Evolutionary conservation across 768 basidiomycete species (phyloP).

Genomic region (Terana coerulea): DNA sequence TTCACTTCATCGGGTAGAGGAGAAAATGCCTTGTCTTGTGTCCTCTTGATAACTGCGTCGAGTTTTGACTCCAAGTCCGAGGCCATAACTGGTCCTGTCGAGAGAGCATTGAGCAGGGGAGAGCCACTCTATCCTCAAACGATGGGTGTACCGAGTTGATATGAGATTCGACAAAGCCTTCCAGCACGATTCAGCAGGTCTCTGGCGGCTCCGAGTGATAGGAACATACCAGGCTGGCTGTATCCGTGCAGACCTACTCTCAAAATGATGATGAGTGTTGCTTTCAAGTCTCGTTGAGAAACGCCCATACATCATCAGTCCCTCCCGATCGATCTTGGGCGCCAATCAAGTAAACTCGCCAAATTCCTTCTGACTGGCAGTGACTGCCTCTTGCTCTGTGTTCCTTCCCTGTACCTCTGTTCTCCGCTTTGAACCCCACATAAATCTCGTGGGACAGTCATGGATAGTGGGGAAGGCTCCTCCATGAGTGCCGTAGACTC

Average conservation of each 20-base stretch:
- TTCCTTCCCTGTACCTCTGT: background rate
- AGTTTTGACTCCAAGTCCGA: constrained; percentile 23
- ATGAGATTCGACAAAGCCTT: too few species aligned
- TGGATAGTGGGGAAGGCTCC: constrained; percentile 24
- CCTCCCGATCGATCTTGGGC: background rate
- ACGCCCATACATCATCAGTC: background rate
- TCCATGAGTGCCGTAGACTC: constrained; percentile 11
- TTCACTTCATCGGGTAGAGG: constrained; percentile 54
- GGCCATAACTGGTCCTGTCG: constrained; percentile 7
- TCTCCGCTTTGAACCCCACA: background rate
- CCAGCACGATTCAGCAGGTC: too few species aligned
- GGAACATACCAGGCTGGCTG: too few species aligned
- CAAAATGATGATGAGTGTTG: too few species aligned
- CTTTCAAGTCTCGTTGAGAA: too few species aligned
- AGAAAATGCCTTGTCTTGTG: constrained; percentile 27
- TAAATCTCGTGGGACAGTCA: background rate
- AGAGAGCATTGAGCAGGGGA: background rate
- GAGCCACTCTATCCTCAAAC: background rate
- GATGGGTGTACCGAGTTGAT: constrained; percentile 1
- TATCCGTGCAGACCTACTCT: too few species aligned
- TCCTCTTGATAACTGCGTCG: constrained; percentile 30
- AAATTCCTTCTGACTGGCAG: background rate
- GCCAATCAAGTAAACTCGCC: too few species aligned
- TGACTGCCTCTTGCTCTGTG: background rate
- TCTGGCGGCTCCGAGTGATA: too few species aligned